These are phyloP conservation scores for Nasturtium officinale DNA, from an alignment of 345 rosid species.

Conservation along the genomic window DNA sequence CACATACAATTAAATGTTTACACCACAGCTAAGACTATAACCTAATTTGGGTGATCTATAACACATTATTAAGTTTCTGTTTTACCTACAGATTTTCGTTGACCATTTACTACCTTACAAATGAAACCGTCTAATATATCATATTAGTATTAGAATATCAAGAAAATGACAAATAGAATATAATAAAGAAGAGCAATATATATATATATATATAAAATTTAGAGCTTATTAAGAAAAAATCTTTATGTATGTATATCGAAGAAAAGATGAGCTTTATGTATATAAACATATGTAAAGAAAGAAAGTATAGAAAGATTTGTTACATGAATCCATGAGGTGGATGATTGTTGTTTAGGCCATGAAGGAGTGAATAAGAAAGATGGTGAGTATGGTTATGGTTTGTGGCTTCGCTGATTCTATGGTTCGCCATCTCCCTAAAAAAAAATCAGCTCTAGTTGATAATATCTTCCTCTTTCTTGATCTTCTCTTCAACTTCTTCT, in stretches of 20 bases:
- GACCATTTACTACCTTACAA: constrained; percentile 14
- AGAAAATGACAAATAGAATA: constrained; percentile 23
- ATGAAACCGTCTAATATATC: neutral
- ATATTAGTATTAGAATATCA: neutral
- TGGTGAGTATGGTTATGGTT: constrained; percentile 64
- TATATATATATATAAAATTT: no score
- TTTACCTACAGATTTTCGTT: constrained; percentile 19
- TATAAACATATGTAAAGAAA: neutral
- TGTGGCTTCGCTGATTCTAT: constrained; percentile 71
- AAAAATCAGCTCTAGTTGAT: constrained; percentile 17
- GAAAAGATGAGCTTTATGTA: neutral
- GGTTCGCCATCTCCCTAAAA: constrained; percentile 61
- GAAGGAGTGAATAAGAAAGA: constrained; percentile 67
- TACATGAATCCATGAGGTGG: constrained; percentile 75
- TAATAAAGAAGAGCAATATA: constrained; percentile 16
- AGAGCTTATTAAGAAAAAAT: neutral
- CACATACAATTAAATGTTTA: neutral
- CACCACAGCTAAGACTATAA: constrained; percentile 14
- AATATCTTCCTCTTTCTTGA: constrained; percentile 30
- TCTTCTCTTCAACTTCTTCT: constrained; percentile 42
- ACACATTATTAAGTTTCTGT: constrained; percentile 13
- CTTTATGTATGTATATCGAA: neutral
- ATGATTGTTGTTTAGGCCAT: constrained; percentile 61
- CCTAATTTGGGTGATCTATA: neutral
- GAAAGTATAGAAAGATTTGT: neutral